These are phyloP conservation scores for Panaeolus cyanescens DNA, from an alignment of 768 basidiomycete species.

Conservation along the genomic window DNA sequence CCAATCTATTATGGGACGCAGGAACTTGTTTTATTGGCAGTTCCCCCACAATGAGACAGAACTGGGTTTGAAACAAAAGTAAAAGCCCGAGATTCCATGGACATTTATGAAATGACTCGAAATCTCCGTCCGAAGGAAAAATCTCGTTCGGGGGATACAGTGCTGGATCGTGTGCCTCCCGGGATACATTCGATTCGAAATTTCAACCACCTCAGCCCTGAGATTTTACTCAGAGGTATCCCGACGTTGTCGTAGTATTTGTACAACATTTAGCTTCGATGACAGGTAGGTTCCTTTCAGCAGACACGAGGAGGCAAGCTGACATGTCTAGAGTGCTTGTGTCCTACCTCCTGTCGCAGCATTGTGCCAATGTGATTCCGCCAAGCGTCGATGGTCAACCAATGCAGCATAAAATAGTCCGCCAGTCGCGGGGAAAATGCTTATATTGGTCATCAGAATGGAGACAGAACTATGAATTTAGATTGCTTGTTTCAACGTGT, in stretches of 20 bases:
- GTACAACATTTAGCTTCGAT: neutral
- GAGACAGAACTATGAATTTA: too few species aligned
- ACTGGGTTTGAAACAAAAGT: neutral
- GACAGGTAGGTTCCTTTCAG: neutral
- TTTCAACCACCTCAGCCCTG: neutral
- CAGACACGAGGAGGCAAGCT: neutral
- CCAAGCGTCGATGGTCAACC: neutral
- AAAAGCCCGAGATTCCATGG: neutral
- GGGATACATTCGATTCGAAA: neutral
- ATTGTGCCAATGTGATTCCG: neutral
- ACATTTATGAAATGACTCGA: neutral
- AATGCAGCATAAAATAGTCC: too few species aligned
- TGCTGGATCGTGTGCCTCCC: neutral
- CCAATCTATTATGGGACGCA: neutral
- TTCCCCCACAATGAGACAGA: neutral
- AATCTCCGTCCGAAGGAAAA: neutral
- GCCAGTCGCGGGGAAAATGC: too few species aligned
- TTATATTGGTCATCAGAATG: too few species aligned
- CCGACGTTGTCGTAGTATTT: constrained; percentile 4
- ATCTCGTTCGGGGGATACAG: neutral
- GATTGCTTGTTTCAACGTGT: too few species aligned
- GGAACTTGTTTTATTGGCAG: neutral
- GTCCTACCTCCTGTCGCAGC: neutral
- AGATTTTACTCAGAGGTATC: neutral
- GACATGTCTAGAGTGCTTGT: neutral